Conservation (phyloP, 139 green algal genomes). For the Chlamydomonas eustigma region DNA sequence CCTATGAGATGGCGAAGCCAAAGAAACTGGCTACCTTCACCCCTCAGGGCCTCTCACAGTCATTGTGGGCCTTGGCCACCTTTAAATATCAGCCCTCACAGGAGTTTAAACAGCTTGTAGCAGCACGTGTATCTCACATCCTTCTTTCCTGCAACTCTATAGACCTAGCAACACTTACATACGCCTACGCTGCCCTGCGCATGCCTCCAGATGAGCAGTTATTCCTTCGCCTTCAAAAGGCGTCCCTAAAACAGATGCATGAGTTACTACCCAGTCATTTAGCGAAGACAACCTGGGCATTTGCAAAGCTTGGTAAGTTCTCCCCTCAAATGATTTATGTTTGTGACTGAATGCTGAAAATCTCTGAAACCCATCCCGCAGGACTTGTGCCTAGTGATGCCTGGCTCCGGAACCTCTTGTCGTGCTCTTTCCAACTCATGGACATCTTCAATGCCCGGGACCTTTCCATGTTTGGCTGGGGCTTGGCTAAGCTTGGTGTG, state of each 20-base stretch:
- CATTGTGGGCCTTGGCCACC: conserved; percentile 19
- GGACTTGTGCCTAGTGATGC: background rate
- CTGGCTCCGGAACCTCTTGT: conserved; percentile 7
- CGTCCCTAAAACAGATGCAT: background rate
- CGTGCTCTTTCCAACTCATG: background rate
- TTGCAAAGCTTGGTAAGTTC: conserved; percentile 5
- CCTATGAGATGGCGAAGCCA: conserved; percentile 5
- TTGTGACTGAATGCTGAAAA: too few relatives aligned
- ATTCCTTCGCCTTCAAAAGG: background rate
- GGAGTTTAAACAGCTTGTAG: background rate
- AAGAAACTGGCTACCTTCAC: conserved; percentile 21
- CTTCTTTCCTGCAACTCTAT: background rate
- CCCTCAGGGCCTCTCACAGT: conserved; percentile 21
- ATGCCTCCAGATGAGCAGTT: background rate
- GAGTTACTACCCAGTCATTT: background rate
- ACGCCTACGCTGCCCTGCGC: background rate
- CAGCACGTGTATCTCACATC: background rate
- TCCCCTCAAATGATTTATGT: too few relatives aligned
- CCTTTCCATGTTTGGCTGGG: background rate
- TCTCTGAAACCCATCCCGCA: too few relatives aligned
- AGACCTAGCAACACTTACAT: background rate
- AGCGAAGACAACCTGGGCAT: background rate
- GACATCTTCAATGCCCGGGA: background rate
- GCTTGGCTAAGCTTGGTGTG: background rate
- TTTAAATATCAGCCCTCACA: background rate